Percentiles rank a stretch among this genome's conserved stretches.
Conservation (phyloP, 2,329 filamentous ascomycete species). For the Penicillium crustosum region DNA sequence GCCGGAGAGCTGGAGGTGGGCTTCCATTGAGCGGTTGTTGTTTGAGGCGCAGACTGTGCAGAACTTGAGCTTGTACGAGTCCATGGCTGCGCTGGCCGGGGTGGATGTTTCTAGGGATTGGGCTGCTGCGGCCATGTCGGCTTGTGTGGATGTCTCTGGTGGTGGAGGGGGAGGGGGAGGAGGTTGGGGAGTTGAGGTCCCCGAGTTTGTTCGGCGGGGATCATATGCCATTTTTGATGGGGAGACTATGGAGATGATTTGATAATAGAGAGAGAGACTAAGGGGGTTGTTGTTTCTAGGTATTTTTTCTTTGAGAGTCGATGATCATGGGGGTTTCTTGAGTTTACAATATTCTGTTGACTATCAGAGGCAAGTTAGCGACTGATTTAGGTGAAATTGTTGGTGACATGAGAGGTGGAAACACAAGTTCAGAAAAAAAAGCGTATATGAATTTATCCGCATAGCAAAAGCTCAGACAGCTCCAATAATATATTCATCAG, state of each 20-base stretch:
- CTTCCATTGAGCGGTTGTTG: slow-evolving; percentile 99
- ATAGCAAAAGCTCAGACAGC: slow-evolving; percentile 66
- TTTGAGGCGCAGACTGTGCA: slow-evolving; percentile 99
- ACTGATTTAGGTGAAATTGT: slow-evolving; percentile 2
- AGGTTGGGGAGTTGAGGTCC: slow-evolving; percentile 44
- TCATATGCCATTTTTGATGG: slow-evolving; percentile 48
- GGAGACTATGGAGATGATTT: slow-evolving; percentile 15
- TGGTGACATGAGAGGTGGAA: slow-evolving; percentile 6
- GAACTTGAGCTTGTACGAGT: slow-evolving; percentile 86
- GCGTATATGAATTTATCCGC: slow-evolving; percentile 64
- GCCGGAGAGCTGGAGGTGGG: slow-evolving; percentile 86
- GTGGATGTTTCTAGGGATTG: slow-evolving; percentile 11
- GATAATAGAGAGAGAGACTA: slow-evolving; percentile 12
- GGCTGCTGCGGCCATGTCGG: slow-evolving; percentile 21
- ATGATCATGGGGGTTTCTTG: slow-evolving; percentile 37
- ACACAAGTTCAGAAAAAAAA: slow-evolving; percentile 30
- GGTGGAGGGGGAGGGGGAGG: slow-evolving; percentile 54
- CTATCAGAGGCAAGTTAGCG: slow-evolving; percentile 30
- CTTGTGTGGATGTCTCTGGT: slow-evolving; percentile 26
- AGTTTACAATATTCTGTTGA: slow-evolving; percentile 36
- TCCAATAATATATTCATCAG: slow-evolving; percentile 72
- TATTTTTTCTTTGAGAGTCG: slow-evolving; percentile 1
- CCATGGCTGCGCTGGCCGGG: slow-evolving; percentile 34
- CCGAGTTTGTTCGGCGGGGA: slow-evolving; percentile 52
- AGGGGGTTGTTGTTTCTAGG: slow-evolving; percentile 10